Evolutionary conservation across 805 yeast species (phyloP).

Genomic region (Saccharomycopsis olivae): DNA sequence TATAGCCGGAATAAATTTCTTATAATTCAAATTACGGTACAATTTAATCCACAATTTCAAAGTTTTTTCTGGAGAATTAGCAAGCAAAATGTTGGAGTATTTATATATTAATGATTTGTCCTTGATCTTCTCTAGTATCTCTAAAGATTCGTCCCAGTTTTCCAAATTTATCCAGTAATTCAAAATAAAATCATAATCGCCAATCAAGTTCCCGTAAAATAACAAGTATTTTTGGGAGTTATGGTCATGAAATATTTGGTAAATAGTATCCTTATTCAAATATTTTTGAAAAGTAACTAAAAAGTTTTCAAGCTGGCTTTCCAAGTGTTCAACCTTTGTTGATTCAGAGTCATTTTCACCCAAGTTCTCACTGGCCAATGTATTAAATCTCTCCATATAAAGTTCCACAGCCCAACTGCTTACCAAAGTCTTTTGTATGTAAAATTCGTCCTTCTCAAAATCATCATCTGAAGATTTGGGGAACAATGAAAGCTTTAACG

Average conservation of each 20-base stretch:
- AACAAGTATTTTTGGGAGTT: constrained; percentile 56
- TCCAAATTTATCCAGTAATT: constrained; percentile 57
- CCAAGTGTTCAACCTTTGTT: not conserved
- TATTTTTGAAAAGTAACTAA: constrained; percentile 34
- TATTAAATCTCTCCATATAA: constrained; percentile 30
- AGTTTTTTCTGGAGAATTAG: constrained; percentile 59
- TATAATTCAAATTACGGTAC: constrained; percentile 39
- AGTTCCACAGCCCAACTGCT: constrained; percentile 60
- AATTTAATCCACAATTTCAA: constrained; percentile 71
- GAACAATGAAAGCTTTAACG: constrained; percentile 29
- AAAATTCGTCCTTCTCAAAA: constrained; percentile 24
- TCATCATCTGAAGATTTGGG: constrained; percentile 18
- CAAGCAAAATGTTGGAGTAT: constrained; percentile 56
- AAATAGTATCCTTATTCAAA: constrained; percentile 59
- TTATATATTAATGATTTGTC: constrained; percentile 45
- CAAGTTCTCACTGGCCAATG: constrained; percentile 26
- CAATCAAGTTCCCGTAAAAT: constrained; percentile 52
- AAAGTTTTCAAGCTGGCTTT: constrained; percentile 33
- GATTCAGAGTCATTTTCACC: not conserved
- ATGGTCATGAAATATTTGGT: constrained; percentile 59
- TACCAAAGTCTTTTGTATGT: constrained; percentile 40
- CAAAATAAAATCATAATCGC: constrained; percentile 61
- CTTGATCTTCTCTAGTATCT: constrained; percentile 39
- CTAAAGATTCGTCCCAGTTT: constrained; percentile 66
- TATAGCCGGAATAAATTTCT: constrained; percentile 64